phyloP scores from a whole-genome alignment of 805 yeast species.

The Nakazawaea sp. region DNA sequence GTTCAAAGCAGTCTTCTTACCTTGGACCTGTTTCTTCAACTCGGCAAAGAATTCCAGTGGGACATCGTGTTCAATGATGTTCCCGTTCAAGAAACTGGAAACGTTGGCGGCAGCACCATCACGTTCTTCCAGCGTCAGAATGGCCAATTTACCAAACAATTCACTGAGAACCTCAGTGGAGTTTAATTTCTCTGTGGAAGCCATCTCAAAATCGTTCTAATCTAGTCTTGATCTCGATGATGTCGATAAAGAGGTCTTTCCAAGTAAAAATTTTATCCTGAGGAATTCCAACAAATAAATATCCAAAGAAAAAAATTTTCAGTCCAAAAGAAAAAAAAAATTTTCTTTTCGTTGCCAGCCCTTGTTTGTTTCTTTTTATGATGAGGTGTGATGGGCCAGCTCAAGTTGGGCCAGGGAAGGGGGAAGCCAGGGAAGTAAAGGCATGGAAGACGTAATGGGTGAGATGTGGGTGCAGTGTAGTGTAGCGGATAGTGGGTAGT shows the following conservation, averaged over 20 bases:
- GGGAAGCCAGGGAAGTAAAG: too few relatives aligned
- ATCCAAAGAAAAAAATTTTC: too few relatives aligned
- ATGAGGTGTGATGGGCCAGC: too few relatives aligned
- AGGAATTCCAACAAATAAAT: too few relatives aligned
- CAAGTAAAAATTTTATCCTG: too few relatives aligned
- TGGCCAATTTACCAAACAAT: slow-evolving; percentile 86
- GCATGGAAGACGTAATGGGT: too few relatives aligned
- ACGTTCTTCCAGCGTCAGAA: slow-evolving; percentile 81
- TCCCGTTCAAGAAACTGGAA: slow-evolving; percentile 90
- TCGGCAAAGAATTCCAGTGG: slow-evolving; percentile 82
- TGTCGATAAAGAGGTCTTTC: neutral
- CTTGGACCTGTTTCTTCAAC: slow-evolving; percentile 66
- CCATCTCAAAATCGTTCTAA: slow-evolving; percentile 13
- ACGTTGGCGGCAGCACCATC: slow-evolving; percentile 83
- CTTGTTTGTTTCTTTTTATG: too few relatives aligned
- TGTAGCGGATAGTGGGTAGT: too few relatives aligned
- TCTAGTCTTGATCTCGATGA: neutral
- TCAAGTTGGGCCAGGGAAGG: too few relatives aligned
- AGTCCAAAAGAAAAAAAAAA: neutral
- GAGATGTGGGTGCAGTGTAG: too few relatives aligned
- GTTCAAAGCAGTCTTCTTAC: slow-evolving; percentile 70
- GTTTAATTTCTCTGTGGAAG: slow-evolving; percentile 50
- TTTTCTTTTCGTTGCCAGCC: too few relatives aligned
- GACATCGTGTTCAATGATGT: slow-evolving; percentile 97
- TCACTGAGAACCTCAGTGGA: slow-evolving; percentile 82